Base-by-base conservation (phyloP, 2,329 filamentous ascomycete species). In the Penicillium sp. region DNA sequence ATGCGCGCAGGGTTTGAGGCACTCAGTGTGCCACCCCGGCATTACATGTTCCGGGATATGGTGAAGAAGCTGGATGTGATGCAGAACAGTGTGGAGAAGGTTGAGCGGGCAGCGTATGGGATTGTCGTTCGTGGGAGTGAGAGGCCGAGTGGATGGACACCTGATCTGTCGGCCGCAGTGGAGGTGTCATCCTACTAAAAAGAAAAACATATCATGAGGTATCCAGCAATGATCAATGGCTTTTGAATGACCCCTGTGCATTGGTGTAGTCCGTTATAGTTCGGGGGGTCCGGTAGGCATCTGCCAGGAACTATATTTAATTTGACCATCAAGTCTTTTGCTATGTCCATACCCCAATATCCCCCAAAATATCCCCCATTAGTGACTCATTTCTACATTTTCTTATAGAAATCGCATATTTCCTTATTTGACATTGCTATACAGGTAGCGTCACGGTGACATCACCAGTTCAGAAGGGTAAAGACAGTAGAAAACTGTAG, bases 111-210 rank as follows among this genome's bases (percentile, higher is more conserved):
- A 25, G 87, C 92, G 31, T 99, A 97, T 74, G 91, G 92, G 4
- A 85, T 97, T 65, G 86, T 89, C 31, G 90, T 99, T 23, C 82
- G 94, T 52, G 93, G 93, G 0, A 90, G 88, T 52, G 94, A 99
- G 79, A 80, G 92, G 61, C 93, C 93, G 0, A 90, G 89, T 70
- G 93, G 93, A 0, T 97, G 93, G 93, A 84, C 94, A 70, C 93
- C 93, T 4, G 93, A 96, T 70, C 75, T 90, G 70, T 77, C 78
- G 25, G 77, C 69, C 23, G 75, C 75, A 21, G 72, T 71, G 51
- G 73, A 73, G 47, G 73, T 77, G 48, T 73, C 77, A 49, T 73
- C 66, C 50, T 75, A 75, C 64, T 78, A 60, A 73, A 33, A 13
- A 33, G 4, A 33, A 13, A 31, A 13, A 23, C 17, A 6, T 29